Conservation (phyloP, 805 yeast genomes). For the Candida andamanensis region DNA sequence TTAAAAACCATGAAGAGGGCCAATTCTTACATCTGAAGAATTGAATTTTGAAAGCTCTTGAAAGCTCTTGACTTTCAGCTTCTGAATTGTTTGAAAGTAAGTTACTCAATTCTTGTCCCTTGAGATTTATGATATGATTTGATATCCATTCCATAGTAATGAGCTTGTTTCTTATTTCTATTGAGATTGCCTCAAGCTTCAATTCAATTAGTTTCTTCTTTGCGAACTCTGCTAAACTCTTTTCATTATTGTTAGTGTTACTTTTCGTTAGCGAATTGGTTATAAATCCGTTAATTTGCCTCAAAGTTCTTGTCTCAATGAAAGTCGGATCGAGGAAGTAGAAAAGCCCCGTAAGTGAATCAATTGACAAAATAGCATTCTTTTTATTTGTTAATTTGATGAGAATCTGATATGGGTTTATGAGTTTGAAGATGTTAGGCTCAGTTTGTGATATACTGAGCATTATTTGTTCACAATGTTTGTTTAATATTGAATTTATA, state of each 20-base stretch:
- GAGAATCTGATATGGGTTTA: conserved; percentile 31
- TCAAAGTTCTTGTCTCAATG: conserved; percentile 26
- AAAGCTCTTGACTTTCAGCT: conserved; percentile 11
- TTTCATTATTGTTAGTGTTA: conserved; percentile 22
- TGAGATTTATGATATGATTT: conserved; percentile 49
- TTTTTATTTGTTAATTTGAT: conserved; percentile 28
- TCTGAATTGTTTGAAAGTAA: too few species aligned
- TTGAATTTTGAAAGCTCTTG: conserved; percentile 14
- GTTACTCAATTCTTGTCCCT: conserved; percentile 42
- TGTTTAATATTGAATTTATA: conserved; percentile 31
- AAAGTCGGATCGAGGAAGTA: conserved; percentile 37
- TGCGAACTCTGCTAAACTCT: conserved; percentile 26
- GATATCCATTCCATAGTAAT: conserved; percentile 65
- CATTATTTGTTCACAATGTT: conserved; percentile 33
- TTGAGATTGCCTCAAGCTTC: conserved; percentile 43
- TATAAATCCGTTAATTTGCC: conserved; percentile 25
- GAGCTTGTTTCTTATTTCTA: conserved; percentile 52
- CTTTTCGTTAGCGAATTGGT: too few species aligned
- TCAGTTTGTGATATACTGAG: conserved; percentile 6
- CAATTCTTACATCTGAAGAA: conserved; percentile 48
- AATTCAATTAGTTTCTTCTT: conserved; percentile 38
- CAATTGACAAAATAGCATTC: conserved; percentile 32
- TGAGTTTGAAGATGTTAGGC: conserved; percentile 8
- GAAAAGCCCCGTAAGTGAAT: conserved; percentile 37
- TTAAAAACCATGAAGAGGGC: conserved; percentile 55